Evolutionary conservation across 1,284 basidiomycete genomes (phyloP).

Genomic region (Trametes versicolor): DNA sequence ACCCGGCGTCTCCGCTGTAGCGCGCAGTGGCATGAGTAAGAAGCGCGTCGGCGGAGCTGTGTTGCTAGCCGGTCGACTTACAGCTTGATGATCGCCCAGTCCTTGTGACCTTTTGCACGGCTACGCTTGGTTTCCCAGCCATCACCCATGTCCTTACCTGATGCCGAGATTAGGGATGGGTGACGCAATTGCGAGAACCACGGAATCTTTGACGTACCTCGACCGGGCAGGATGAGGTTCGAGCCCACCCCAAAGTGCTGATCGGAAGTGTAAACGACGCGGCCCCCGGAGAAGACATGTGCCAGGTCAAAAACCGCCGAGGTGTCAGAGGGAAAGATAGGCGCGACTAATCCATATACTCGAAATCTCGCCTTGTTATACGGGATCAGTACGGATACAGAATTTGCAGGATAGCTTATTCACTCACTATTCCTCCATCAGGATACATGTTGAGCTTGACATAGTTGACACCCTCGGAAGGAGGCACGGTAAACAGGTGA

Average conservation of each 20-base stretch:
- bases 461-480: constrained; percentile 71
- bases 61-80: constrained; percentile 51
- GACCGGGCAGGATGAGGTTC: constrained; percentile 92
- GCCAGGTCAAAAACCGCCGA: constrained; percentile 81
- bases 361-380: constrained; percentile 81
- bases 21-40: constrained; percentile 52
- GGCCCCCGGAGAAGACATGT: constrained; percentile 90
- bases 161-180: constrained; percentile 2
- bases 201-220: constrained; percentile 56
- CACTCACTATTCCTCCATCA: constrained; percentile 91
- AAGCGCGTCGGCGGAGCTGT: constrained; percentile 45
- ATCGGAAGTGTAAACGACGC: constrained; percentile 84
- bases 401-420: constrained; percentile 3
- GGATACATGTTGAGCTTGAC: constrained; percentile 97
- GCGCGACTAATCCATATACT: constrained; percentile 83
- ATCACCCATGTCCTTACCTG: constrained; percentile 91
- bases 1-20: constrained; percentile 54
- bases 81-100: constrained; percentile 94
- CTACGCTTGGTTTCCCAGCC: constrained; percentile 99
- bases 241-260: constrained; percentile 95
- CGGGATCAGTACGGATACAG: constrained; percentile 26
- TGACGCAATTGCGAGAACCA: constrained; percentile 20
- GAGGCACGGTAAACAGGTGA: constrained; percentile 84
- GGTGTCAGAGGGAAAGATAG: constrained; percentile 66
- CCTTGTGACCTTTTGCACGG: constrained; percentile 81